These are phyloP conservation scores for Oryza coarctata DNA, from an alignment of 176 grass and related monocot genomes.

Conservation along the genomic window DNA sequence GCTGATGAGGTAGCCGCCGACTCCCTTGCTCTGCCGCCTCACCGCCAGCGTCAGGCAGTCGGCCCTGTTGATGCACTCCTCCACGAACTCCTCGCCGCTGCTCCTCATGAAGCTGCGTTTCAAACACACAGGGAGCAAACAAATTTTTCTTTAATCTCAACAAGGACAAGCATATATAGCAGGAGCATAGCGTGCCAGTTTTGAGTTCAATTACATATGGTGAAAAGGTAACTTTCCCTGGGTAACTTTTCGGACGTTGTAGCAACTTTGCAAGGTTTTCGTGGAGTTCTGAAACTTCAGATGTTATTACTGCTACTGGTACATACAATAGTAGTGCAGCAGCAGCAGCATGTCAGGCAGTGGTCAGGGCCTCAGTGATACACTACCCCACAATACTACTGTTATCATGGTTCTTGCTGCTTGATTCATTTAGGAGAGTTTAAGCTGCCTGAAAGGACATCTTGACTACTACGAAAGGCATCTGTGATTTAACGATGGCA, in stretches of 20 bases:
- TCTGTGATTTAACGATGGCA: slow-evolving; percentile 31
- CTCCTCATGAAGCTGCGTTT: slow-evolving; percentile 62
- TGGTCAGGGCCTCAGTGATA: background rate
- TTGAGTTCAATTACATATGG: background rate
- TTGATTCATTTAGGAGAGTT: background rate
- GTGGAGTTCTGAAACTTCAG: slow-evolving; percentile 13
- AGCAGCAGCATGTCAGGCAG: background rate
- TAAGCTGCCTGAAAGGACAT: slow-evolving; percentile 16
- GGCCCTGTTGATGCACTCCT: slow-evolving; percentile 77
- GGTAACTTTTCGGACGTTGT: slow-evolving; percentile 12
- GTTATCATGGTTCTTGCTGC: slow-evolving; percentile 11
- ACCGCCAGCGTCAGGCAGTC: slow-evolving; percentile 90
- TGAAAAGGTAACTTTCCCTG: background rate
- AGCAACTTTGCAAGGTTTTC: background rate
- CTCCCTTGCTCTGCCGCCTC: slow-evolving; percentile 71
- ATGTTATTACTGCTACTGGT: background rate
- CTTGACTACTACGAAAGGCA: background rate
- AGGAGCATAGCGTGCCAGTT: background rate
- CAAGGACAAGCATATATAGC: background rate
- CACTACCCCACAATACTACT: background rate
- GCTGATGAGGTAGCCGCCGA: slow-evolving; percentile 89
- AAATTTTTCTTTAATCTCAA: background rate
- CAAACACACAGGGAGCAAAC: background rate
- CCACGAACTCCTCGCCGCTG: slow-evolving; percentile 74
- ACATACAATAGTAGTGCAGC: background rate